Evolutionary conservation across 352 stramenopile species (phyloP).

Genomic region (Pythium inflatum): DNA sequence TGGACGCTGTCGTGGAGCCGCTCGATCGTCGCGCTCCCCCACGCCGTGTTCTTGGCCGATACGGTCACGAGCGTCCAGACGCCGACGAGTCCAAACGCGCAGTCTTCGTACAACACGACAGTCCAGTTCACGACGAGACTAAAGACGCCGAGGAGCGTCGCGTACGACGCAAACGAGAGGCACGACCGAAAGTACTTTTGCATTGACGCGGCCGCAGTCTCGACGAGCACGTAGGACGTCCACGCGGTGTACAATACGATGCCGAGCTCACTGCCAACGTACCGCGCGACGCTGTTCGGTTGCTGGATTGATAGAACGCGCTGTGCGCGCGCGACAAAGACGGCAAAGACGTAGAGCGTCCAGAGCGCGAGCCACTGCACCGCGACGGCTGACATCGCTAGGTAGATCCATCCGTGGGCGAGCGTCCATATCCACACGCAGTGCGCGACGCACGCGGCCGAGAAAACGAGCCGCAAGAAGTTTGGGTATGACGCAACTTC

Average conservation of each 20-base stretch:
- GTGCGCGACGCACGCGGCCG: background rate
- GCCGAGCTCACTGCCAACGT: slow-evolving; percentile 8
- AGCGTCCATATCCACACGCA: slow-evolving; percentile 10
- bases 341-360: slow-evolving; percentile 24
- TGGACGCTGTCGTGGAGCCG: slow-evolving; percentile 26
- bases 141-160: slow-evolving; percentile 21
- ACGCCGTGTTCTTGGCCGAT: slow-evolving; percentile 16
- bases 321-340: slow-evolving; percentile 8
- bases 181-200: slow-evolving; percentile 25
- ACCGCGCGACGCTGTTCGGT: background rate
- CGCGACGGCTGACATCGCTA: background rate
- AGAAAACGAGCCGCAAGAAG: slow-evolving; percentile 14
- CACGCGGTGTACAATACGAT: slow-evolving; percentile 21
- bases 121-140: slow-evolving; percentile 28
- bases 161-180: slow-evolving; percentile 21
- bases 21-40: slow-evolving; percentile 17
- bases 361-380: slow-evolving; percentile 18
- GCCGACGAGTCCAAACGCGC: slow-evolving; percentile 15
- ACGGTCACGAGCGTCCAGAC: slow-evolving; percentile 14
- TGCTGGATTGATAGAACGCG: background rate
- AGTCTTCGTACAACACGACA: slow-evolving; percentile 20
- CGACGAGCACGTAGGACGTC: slow-evolving; percentile 14
- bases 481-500: slow-evolving; percentile 5
- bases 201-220: slow-evolving; percentile 8
- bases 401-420: slow-evolving; percentile 8